Evolutionary conservation across 2,329 filamentous ascomycete genomes (phyloP), one percentile per base, ranked within the genome.

Genomic region (Paramyrothecium roridum): DNA sequence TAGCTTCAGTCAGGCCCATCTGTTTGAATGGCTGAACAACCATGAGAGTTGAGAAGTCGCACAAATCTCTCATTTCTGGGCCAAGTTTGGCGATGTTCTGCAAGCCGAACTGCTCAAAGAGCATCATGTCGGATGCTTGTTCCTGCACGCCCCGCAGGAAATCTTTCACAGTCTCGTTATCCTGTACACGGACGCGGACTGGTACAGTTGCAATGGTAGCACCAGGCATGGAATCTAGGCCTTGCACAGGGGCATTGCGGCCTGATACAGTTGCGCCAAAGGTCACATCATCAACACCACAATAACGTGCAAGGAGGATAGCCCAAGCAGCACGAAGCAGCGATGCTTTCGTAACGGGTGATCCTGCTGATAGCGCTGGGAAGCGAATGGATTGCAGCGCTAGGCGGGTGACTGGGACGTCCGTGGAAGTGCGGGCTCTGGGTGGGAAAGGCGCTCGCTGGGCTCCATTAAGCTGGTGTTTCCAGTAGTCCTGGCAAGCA

Each of bases 231-330:
- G 26, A 20, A 10, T 68, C 62, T n/a, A 63, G 56, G 13, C 56
- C 63, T 2, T 48, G 21, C 0, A 69, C 52, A 1, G 63, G 52
- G 2, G 57, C 59, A 2, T 61, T 61, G 22, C 76, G 69, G 8
- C 77, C 76, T 3, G 74, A 74, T 1, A 78, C 61, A 0, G 74
- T 77, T 53, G 71, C 69, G 1, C 76, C 76, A 52, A 78, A 78
- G 6, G 74, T 63, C 12, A 70, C 55, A 49, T 65, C 64, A 4
- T 56, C 47, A 3, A 48, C 40, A 19, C 55, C 59, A 12, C 62
- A 59, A 23, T 65, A 58, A 2, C 56, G 52, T 19, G 60, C 54
- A 12, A 68, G 56, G 2, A 63, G 52, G 4, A 68, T 47, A 3
- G 63, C 65, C 63, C 64, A 66, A 10, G 67, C 62, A 13, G 65